Evolutionary conservation across 176 grass and related monocot species (phyloP).

Genomic region (Thinopyrum elongatum): DNA sequence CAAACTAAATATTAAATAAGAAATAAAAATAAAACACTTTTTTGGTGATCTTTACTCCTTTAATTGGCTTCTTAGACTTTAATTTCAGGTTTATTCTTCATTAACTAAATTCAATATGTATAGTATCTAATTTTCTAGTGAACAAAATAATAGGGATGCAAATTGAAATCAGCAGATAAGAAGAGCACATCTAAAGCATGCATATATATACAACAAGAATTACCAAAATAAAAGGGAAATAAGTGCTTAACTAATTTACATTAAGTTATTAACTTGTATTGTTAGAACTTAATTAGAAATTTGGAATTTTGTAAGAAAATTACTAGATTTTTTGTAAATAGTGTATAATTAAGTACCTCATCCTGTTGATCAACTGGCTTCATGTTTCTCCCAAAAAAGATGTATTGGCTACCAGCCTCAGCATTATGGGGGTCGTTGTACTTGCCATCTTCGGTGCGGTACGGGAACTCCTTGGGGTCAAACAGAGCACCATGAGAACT

Average conservation of each 20-base stretch:
- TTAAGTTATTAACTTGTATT: conserved; percentile 24
- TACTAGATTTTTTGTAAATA: background rate
- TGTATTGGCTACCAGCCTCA: conserved; percentile 39
- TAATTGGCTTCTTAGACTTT: conserved; percentile 23
- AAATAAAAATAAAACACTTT: conserved; percentile 4
- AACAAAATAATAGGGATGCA: conserved; percentile 18
- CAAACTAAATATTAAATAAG: conserved; percentile 22
- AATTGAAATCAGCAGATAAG: conserved; percentile 6
- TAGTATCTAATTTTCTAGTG: conserved; percentile 5
- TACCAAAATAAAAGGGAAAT: conserved; percentile 24
- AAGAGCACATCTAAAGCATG: background rate
- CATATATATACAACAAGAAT: conserved; percentile 20
- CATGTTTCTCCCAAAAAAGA: conserved; percentile 71
- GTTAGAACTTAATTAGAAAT: background rate
- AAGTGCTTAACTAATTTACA: conserved; percentile 10
- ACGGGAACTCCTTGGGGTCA: conserved; percentile 38
- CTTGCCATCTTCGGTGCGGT: conserved; percentile 45
- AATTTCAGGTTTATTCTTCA: conserved; percentile 31
- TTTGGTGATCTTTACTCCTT: conserved; percentile 24
- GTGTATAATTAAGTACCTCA: conserved; percentile 26
- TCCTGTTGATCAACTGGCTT: conserved; percentile 37
- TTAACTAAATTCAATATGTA: conserved; percentile 17
- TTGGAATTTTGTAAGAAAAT: background rate
- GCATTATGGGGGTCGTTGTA: conserved; percentile 52
- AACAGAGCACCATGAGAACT: conserved; percentile 9